phyloP scores from a whole-genome alignment of 768 basidiomycete genomes.

The Peribolospora kevripleyi region DNA sequence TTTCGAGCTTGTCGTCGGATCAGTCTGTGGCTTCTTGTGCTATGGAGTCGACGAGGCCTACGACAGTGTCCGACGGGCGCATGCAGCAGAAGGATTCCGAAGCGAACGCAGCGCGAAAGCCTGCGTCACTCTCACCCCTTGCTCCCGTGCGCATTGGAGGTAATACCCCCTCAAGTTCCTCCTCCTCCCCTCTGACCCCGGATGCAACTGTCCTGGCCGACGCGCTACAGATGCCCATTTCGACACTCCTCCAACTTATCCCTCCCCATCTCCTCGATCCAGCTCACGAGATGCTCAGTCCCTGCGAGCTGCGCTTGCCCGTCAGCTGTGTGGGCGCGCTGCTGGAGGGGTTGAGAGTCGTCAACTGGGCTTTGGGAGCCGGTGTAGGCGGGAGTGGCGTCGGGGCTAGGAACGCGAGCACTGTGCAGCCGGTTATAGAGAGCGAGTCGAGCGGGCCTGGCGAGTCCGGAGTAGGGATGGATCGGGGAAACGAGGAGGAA shows the following conservation, averaged over 20 bases:
- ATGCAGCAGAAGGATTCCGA: too few species aligned
- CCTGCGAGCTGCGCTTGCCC: constrained; percentile 65
- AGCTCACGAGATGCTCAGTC: constrained; percentile 79
- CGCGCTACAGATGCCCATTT: constrained; percentile 66
- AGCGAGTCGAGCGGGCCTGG: neutral
- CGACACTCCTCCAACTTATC: constrained; percentile 71
- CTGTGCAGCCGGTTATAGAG: neutral
- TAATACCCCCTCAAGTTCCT: too few species aligned
- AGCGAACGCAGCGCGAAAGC: too few species aligned
- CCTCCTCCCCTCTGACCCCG: neutral
- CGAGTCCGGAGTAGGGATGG: constrained; percentile 27
- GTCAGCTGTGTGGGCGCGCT: constrained; percentile 68
- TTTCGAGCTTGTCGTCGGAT: too few species aligned
- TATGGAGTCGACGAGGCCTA: too few species aligned
- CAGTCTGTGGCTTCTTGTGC: too few species aligned
- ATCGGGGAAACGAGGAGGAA: constrained; percentile 73
- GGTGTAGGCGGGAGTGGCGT: neutral
- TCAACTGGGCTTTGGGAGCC: constrained; percentile 73
- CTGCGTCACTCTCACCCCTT: too few species aligned
- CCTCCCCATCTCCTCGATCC: constrained; percentile 74
- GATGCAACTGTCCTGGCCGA: constrained; percentile 56
- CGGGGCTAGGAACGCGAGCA: neutral
- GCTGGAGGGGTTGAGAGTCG: constrained; percentile 72
- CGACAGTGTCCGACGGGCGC: too few species aligned
- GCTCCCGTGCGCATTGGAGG: too few species aligned